A percentile compares a stretch with the other conserved stretches of the same genome.
Evolutionary conservation across 2,329 filamentous ascomycete species (phyloP).

Genomic region (Cladorrhinum sp.): DNA sequence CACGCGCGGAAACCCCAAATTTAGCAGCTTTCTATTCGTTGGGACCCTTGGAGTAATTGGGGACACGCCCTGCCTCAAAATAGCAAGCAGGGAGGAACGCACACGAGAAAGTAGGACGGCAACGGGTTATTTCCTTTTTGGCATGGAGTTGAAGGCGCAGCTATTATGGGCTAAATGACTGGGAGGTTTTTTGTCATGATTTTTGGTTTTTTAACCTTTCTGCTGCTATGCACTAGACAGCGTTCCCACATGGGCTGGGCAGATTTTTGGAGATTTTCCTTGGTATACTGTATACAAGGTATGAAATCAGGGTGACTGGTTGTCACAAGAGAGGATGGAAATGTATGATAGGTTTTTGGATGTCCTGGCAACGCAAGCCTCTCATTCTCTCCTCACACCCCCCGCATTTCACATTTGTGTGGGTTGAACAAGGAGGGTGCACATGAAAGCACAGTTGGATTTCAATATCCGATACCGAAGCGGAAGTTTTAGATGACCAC

Average conservation of each 20-base stretch:
- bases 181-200: neutral
- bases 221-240: neutral
- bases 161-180: neutral
- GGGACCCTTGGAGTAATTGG: neutral
- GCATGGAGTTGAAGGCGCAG: neutral
- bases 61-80: neutral
- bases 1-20: too few species aligned
- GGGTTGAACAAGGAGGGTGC: neutral
- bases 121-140: neutral
- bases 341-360: neutral
- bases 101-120: neutral
- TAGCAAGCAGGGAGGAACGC: neutral
- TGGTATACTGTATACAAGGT: neutral
- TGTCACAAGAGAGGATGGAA: neutral
- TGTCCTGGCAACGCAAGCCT: neutral
- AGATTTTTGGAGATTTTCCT: neutral
- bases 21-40: too few species aligned
- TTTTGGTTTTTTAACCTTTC: neutral
- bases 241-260: neutral
- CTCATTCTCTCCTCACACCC: neutral
- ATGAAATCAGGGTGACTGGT: neutral
- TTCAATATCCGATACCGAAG: neutral
- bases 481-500: neutral
- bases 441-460: neutral
- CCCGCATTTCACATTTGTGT: neutral